phyloP scores from a whole-genome alignment of 805 yeast species.

The Metschnikowia proteae region DNA sequence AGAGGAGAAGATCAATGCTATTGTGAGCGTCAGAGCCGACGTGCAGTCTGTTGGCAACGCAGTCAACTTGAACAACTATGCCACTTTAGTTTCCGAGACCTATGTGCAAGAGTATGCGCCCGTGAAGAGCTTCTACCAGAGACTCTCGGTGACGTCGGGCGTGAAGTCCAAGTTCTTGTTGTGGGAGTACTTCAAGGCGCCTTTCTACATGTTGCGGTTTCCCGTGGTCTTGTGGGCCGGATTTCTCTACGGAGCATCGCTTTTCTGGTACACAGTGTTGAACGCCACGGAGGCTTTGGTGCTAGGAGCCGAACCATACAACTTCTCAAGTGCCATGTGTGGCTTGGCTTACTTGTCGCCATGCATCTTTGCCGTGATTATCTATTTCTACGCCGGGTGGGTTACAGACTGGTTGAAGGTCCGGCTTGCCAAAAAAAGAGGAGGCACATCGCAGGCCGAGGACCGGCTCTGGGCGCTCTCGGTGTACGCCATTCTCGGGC shows the following conservation, averaged over 20 bases:
- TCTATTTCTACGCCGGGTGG: conserved; percentile 18
- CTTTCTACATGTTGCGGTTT: conserved; percentile 18
- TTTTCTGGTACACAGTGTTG: conserved; percentile 23
- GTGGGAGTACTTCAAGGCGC: conserved; percentile 19
- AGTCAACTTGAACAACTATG: conserved; percentile 8
- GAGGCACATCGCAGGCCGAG: conserved; percentile 16
- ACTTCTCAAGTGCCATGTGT: conserved; percentile 36
- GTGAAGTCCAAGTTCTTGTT: conserved; percentile 12
- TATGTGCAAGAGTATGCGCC: conserved; percentile 6
- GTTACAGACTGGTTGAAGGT: conserved; percentile 15
- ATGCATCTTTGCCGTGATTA: conserved; percentile 13
- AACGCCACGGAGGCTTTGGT: conserved; percentile 23
- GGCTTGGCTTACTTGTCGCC: conserved; percentile 18
- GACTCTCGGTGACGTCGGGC: conserved; percentile 13
- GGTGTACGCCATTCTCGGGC: conserved; percentile 16
- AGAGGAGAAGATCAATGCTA: background rate
- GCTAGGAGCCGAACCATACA: conserved; percentile 43
- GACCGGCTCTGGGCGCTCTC: conserved; percentile 15
- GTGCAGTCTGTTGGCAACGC: background rate
- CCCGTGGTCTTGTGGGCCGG: conserved; percentile 22
- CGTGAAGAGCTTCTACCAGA: conserved; percentile 12
- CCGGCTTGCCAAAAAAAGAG: conserved; percentile 11
- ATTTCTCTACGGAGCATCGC: conserved; percentile 20
- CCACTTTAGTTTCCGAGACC: conserved; percentile 8
- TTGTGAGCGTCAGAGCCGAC: conserved; percentile 2